Evolutionary conservation across 2,329 filamentous ascomycete genomes (phyloP).

Genomic region (Curvularia eragrostidis): DNA sequence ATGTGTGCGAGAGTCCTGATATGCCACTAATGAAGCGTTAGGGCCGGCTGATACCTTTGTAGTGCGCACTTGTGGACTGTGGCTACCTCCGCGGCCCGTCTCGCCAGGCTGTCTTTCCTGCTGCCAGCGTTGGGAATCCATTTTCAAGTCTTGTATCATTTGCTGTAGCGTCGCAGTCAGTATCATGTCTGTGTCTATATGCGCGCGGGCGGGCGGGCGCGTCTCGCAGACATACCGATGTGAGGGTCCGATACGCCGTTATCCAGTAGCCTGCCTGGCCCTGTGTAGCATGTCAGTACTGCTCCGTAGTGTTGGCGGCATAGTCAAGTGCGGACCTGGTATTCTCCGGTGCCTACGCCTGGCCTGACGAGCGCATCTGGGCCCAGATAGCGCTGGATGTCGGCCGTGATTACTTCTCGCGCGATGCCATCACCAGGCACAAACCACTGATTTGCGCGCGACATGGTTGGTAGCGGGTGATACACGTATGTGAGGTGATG

Average conservation of each 20-base stretch:
- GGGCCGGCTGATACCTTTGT: constrained; percentile 53
- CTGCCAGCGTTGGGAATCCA: constrained; percentile 57
- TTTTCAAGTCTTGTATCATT: constrained; percentile 59
- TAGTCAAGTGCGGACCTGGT: constrained; percentile 50
- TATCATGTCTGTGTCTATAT: not conserved
- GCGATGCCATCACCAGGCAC: constrained; percentile 59
- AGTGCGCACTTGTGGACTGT: constrained; percentile 49
- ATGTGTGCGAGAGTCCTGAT: constrained; percentile 54
- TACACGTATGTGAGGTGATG: constrained; percentile 25
- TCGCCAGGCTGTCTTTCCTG: constrained; percentile 44
- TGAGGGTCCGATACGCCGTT: constrained; percentile 59
- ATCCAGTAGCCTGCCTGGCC: constrained; percentile 59
- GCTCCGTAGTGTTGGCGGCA: constrained; percentile 21
- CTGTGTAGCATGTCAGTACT: constrained; percentile 27
- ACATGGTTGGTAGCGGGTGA: constrained; percentile 35
- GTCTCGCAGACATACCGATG: constrained; percentile 50
- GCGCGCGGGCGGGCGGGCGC: not conserved
- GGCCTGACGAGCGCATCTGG: constrained; percentile 59
- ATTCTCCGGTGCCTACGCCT: constrained; percentile 53
- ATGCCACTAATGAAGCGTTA: constrained; percentile 54
- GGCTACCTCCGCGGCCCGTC: constrained; percentile 56
- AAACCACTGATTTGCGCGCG: constrained; percentile 56
- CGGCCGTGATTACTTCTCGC: constrained; percentile 59
- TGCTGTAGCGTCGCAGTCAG: constrained; percentile 45
- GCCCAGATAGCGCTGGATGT: constrained; percentile 60